Base-by-base conservation (phyloP, 208 protist species). In the Trypanosoma rangeli region DNA sequence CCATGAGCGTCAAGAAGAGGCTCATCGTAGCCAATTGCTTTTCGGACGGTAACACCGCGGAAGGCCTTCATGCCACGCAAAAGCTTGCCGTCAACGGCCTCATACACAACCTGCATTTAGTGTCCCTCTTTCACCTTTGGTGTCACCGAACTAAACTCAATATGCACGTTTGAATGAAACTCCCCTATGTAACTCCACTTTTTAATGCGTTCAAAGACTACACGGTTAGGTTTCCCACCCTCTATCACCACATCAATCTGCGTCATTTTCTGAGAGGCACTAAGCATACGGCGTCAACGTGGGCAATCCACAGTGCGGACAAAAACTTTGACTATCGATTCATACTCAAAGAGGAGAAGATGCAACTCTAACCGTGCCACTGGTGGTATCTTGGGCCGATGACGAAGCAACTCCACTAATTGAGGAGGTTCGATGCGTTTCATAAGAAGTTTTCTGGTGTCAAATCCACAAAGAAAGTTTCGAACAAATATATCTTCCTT, bases 111-210 rank as follows among this genome's bases (percentile, higher is more conserved):
- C 80, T 91, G 90, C 68, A 66, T 57, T 31, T 39, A 46, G 76
- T 82, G 39, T 52, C 33, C 24, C 73, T 80, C 16, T 58, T 56
- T 33, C n/a, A 60, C 59, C 57, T 66, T 33, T 53, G 88, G 91
- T 0, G 63, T 44, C 28, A 31, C 37, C 12, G 49, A 59, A 20
- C 87, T 84, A 56, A 96, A 80, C 67, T 96, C 87, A 8, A 96
- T 73, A 56, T 96, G 88, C 12, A 96, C 86, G 50, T 96, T 86
- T 31, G 81, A 86, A 70, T 87, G 72, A 65, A 94, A 94, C 81
- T 96, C 88, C 16, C 71, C 61, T 82, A 96, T 87, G 66, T 90
- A 96, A 71, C 85, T 93, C 89, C 92, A 96, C 13, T 74, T 83
- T 74, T 94, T 78, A 13, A 96, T 79, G 54, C 82, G 81, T 20